phyloP scores from a whole-genome alignment of 345 rosid species.

The Melaleuca quinquenervia region DNA sequence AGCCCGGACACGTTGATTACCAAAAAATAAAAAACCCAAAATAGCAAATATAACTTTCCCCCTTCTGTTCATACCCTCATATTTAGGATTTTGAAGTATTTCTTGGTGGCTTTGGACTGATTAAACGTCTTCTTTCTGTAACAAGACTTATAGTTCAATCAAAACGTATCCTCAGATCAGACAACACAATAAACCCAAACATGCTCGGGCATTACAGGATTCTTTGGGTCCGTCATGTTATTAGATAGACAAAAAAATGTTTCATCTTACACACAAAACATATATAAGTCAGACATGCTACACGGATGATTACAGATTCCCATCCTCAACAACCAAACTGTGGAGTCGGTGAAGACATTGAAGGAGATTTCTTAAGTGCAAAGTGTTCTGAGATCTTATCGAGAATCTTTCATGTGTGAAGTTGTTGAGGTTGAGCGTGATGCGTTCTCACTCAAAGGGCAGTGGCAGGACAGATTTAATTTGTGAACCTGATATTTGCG shows the following conservation, averaged over 20 bases:
- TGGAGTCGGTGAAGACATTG: background rate
- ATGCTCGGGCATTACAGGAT: background rate
- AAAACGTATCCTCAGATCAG: background rate
- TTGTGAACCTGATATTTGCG: background rate
- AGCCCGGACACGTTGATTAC: too few species aligned
- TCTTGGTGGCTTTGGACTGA: background rate
- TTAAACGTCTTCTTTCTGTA: background rate
- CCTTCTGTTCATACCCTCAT: background rate
- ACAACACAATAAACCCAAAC: background rate
- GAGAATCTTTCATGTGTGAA: background rate
- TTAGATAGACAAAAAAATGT: background rate
- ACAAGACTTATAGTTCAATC: background rate
- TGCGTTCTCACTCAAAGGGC: background rate
- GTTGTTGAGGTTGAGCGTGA: rapidly evolving
- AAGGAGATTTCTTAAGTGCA: background rate
- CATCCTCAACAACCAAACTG: background rate
- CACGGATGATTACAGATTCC: background rate
- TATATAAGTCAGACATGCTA: background rate
- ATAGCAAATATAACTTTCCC: background rate
- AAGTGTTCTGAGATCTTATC: background rate
- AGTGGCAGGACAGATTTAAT: background rate
- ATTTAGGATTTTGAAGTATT: background rate
- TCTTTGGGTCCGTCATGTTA: background rate
- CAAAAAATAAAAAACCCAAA: background rate
- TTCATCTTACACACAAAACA: background rate